Evolutionary conservation across 139 green algal species (phyloP).

Genomic region (Asterochloris erici): DNA sequence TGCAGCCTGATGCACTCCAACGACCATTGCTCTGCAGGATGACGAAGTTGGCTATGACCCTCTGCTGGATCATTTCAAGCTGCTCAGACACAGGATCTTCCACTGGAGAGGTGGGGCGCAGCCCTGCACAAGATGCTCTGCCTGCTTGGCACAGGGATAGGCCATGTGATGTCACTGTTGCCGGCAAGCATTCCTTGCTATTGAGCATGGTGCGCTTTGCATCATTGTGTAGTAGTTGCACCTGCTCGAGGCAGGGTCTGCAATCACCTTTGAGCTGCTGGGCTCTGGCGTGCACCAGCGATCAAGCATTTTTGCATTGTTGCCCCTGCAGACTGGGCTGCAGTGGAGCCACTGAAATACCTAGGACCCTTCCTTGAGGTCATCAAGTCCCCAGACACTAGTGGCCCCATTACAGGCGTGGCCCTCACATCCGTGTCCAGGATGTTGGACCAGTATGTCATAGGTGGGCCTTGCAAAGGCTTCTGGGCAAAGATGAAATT

Average conservation of each 20-base stretch:
- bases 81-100: constrained; percentile 76
- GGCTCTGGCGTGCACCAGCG: not conserved
- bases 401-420: constrained; percentile 83
- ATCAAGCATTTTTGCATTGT: not conserved
- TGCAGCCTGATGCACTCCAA: not conserved
- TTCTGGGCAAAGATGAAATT: too few relatives aligned
- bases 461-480: constrained; percentile 38
- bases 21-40: constrained; percentile 39
- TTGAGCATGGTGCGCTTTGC: not conserved
- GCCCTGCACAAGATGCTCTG: too few relatives aligned
- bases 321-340: constrained; percentile 55
- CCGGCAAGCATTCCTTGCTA: not conserved
- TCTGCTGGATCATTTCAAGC: constrained; percentile 79
- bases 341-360: constrained; percentile 77
- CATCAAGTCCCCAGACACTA: constrained; percentile 84
- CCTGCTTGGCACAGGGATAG: not conserved
- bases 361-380: constrained; percentile 89
- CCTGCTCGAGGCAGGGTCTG: too few relatives aligned
- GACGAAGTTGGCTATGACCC: constrained; percentile 79
- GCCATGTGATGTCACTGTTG: not conserved
- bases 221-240: not conserved
- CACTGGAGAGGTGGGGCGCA: constrained; percentile 54
- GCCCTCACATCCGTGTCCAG: constrained; percentile 78
- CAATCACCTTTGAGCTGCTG: not conserved
- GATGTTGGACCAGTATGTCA: constrained; percentile 69